Evolutionary conservation across 1,284 basidiomycete genomes (phyloP), one percentile per base, ranked within the genome.

Genomic region (Athelia sp.): DNA sequence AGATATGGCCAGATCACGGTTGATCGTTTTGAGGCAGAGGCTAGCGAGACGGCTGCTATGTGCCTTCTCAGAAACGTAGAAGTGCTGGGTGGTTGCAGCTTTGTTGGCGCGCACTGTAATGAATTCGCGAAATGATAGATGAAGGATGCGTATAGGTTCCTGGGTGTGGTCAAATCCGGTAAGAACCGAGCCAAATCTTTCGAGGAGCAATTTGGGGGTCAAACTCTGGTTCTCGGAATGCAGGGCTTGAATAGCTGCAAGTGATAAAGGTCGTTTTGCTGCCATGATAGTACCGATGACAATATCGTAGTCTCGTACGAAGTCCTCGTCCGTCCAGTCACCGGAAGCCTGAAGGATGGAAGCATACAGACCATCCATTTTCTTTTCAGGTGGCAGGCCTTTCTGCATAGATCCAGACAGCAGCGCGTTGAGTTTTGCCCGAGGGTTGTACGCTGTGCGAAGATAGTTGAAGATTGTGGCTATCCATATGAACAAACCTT

Each of bases 401-500:
- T 14, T 26, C 34, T 29, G n/a, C n/a, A n/a, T n/a, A n/a, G n/a
- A n/a, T 10, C 43, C 42, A 1, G 18, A 18, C 3, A 55, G 29
- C 22, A 56, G 45, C 6, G 26, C 15, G 9, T 43, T n/a, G 18
- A 61, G 51, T 38, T 56, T 52, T 32, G 44, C 48, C n/a, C 50
- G 51, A 14, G 57, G 59, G 38, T 51, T 18, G 3, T 38, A 17
- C 13, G 49, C 19, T 15, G 13, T 24, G 13, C 22, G 13, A 3
- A 63, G 43, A 44, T 57, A 58, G 21, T 56, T 50, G 31, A 44
- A 54, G 2, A 57, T 50, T 3, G 56, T 59, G 2, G 53, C 53
- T 19, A 54, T 56, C 60, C 60, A 61, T 13, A 59, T 48, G 50
- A 63, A 61, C 4, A 59, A 45, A 6, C 62, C 62, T 13, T 50